Base-by-base conservation (phyloP, 139 green algal genomes). In the Coccomyxa sp. region DNA sequence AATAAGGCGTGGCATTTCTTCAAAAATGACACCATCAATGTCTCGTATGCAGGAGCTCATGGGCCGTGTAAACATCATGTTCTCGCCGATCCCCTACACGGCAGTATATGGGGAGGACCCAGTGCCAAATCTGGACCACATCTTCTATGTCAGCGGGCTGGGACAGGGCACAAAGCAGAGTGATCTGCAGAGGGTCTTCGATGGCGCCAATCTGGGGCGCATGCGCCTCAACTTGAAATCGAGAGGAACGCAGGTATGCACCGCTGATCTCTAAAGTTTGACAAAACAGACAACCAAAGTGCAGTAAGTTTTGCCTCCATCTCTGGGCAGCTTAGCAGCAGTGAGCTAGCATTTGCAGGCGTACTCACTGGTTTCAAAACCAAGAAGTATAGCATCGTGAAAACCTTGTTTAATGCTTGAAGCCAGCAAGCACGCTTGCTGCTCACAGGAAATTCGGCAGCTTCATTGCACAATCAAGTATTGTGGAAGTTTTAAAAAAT, bases 101-200 rank as follows among this genome's bases (percentile, higher is more conserved):
- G 79, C 83, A 25, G 30, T 86, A n/a, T 81, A 30, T 21, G 83
- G 79, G 11, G 67, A 58, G 18, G 83, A 86, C 58, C 83, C 83
- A 9, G 9, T 21, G 28, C 83, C 68, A 3, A 68, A 80, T 21
- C 60, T 79, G 58, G 30, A 28, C 12, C 79, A 86, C 58, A 68
- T 86, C 13, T 67, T 83, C 67, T 67, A 81, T 14, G 71, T 82
- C 21, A 31, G 25, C 18, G 28, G 68, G 77, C 71, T 86, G 83
- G 79, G 71, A 0, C 60, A 76, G n/a, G 76, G 79, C 58, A 57
- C 32, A 12, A 51, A 58, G 7, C 57, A 75, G 13, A 23, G 58
- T 0, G 79, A 82, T 57, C 32, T 82, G 21, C 23, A 45, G 71
- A 25, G 23, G 3, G 14, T 15, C 27, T n/a, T 77, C 3, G 71